Percentiles rank a stretch among this genome's conserved stretches.
Evolutionary conservation across 129 eudicot species (phyloP).

Genomic region (carrot (Daucus carota)): DNA sequence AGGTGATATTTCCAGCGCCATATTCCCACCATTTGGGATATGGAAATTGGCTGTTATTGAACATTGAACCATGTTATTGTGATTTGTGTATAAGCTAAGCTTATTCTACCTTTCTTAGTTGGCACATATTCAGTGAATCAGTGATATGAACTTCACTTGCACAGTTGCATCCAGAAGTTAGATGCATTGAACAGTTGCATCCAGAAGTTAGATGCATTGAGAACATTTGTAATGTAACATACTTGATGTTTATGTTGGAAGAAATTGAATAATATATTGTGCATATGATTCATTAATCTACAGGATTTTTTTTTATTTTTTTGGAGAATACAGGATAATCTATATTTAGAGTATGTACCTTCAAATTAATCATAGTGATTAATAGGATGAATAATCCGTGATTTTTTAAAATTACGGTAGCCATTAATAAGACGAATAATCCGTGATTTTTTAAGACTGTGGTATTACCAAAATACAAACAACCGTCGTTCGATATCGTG

Average conservation of each 20-base stretch:
- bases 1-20: neutral
- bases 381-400: too few relatives aligned
- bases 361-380: too few relatives aligned
- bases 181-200: neutral
- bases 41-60: neutral
- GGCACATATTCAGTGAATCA: neutral
- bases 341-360: too few relatives aligned
- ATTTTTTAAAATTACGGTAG: too few relatives aligned
- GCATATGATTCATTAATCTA: too few relatives aligned
- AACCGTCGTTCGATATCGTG: too few relatives aligned
- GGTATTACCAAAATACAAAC: too few relatives aligned
- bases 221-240: neutral
- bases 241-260: neutral
- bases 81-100: constrained; percentile 6
- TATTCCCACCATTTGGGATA: neutral
- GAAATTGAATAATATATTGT: neutral
- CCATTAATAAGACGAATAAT: too few relatives aligned
- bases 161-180: neutral
- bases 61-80: neutral
- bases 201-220: neutral
- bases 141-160: neutral
- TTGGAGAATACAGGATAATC: too few relatives aligned
- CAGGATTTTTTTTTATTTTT: too few relatives aligned
- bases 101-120: neutral
- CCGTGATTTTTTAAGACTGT: too few relatives aligned